Base-by-base conservation (phyloP, 106 monocot genomes). In the Triglochin maritima region DNA sequence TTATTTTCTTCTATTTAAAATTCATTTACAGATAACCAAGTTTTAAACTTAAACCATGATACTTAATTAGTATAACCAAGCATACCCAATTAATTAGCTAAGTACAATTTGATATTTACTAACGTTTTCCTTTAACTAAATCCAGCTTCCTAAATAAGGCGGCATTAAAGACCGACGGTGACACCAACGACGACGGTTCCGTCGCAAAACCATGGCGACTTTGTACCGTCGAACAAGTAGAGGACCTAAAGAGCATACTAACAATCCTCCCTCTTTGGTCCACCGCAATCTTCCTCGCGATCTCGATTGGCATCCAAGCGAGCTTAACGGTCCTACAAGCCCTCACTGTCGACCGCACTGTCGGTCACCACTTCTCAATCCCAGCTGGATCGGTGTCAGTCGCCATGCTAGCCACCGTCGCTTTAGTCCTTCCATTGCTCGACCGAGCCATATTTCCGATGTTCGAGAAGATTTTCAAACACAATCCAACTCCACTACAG, bases 311-410 rank as follows among this genome's bases (percentile, higher is more conserved):
- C 71, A 69, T 69, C 49, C 83, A 84, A 63, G 0, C 6, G 7
- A 84, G 76, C 74, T 66, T 90, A 58, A 57, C 81, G 4, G 72
- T 90, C 52, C 81, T 86, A 60, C 79, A 86, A 42, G 83, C 90
- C 48, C 77, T 86, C 65, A 79, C 83, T 17, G 79, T 90, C 80
- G 79, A 86, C 74, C 89, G 85, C 56, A 62, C 75, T 69, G 17
- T 89, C 46, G 76, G 81, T 68, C 76, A 9, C 68, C 67, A 57
- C 62, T 86, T 90, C 86, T 16, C 74, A 62, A 49, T 90, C 67
- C 86, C 90, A 6, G 77, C 79, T 6, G 79, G 81, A 59, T 90
- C 90, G 29, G 59, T 86, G 47, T 2, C 43, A 5, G 83, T 86
- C 45, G 17, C 72, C 47, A 8, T 50, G 65, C 47, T 81, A 54